Conservation (phyloP, 176 grass and related monocot species). For the Alopecurus myosuroides region DNA sequence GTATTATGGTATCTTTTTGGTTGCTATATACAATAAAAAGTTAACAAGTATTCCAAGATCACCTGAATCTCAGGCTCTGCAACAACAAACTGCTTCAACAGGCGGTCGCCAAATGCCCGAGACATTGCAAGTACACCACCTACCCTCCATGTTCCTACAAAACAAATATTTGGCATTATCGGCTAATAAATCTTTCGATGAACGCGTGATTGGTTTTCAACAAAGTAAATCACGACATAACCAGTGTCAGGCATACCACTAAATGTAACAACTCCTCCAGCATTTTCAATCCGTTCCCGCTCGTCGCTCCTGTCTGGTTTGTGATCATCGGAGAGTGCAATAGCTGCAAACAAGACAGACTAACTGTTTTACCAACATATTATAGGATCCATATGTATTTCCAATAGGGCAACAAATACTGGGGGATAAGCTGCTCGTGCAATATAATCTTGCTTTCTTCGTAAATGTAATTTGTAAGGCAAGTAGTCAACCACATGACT, state of each 20-base stretch:
- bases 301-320: conserved; percentile 93
- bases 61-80: conserved; percentile 94
- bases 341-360: conserved; percentile 43
- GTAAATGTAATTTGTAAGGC: neutral
- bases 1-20: neutral
- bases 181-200: neutral
- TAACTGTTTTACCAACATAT: conserved; percentile 12
- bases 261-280: conserved; percentile 71
- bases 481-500: neutral
- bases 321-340: conserved; percentile 82
- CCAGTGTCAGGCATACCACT: conserved; percentile 40
- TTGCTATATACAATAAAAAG: neutral
- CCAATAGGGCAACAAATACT: conserved; percentile 11
- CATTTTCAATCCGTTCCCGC: conserved; percentile 75
- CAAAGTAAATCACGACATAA: neutral
- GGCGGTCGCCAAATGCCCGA: conserved; percentile 79
- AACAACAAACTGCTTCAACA: conserved; percentile 84
- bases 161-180: conserved; percentile 8
- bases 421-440: neutral
- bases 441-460: neutral
- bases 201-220: conserved; percentile 7
- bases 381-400: neutral
- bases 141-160: conserved; percentile 87
- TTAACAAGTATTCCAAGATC: conserved; percentile 7
- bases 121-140: conserved; percentile 95